These are phyloP conservation scores for Debaryomyces castellii DNA, from an alignment of 805 yeast species.

Conservation along the genomic window DNA sequence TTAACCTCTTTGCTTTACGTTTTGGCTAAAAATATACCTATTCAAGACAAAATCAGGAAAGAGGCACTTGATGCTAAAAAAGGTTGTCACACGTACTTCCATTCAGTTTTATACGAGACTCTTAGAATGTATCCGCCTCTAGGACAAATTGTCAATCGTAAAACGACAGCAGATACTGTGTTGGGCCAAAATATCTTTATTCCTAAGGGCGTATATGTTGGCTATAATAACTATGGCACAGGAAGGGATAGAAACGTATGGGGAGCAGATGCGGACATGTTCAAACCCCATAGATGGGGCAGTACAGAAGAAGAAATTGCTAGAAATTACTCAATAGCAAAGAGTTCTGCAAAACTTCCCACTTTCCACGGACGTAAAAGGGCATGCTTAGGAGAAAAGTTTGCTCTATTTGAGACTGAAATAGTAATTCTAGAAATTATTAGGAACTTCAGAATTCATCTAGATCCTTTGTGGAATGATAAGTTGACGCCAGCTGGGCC, in stretches of 20 bases:
- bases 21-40: slow-evolving; percentile 39
- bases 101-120: slow-evolving; percentile 44
- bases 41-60: slow-evolving; percentile 32
- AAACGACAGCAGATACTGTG: slow-evolving; percentile 34
- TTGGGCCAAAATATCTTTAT: slow-evolving; percentile 44
- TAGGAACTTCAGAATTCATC: slow-evolving; percentile 28
- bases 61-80: slow-evolving; percentile 5
- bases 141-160: slow-evolving; percentile 54
- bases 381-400: slow-evolving; percentile 61
- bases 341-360: slow-evolving; percentile 45
- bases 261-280: slow-evolving; percentile 45
- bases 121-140: slow-evolving; percentile 55
- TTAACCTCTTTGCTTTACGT: slow-evolving; percentile 47
- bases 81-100: slow-evolving; percentile 13
- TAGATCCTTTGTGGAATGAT: slow-evolving; percentile 48
- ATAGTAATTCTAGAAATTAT: slow-evolving; percentile 38
- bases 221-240: slow-evolving; percentile 54
- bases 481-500: slow-evolving; percentile 60
- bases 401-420: slow-evolving; percentile 49
- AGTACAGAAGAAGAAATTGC: slow-evolving; percentile 31
- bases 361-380: slow-evolving; percentile 61
- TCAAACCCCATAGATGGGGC: slow-evolving; percentile 57
- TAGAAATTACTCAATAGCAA: slow-evolving; percentile 40
- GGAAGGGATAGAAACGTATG: slow-evolving; percentile 45
- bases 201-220: slow-evolving; percentile 53